Base-by-base conservation (phyloP, 345 rosid genomes). In the Abelmoschus esculentus region DNA sequence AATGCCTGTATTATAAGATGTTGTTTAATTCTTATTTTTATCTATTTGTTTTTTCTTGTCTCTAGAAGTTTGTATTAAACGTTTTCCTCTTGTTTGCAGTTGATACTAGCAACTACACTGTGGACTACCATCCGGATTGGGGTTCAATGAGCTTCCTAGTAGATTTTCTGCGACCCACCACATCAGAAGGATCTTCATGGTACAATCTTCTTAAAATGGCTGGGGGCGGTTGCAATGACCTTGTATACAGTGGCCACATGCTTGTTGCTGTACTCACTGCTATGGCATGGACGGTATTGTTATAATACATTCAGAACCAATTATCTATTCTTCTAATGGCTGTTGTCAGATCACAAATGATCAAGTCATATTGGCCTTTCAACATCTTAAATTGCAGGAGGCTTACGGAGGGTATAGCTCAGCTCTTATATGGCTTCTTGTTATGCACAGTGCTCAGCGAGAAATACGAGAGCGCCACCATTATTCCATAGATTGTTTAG, bases 181-280 rank as follows among this genome's bases (percentile, higher is more conserved):
- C 72, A 36, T 75, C 84, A 0, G 90, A 83, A 80, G 96, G 89
- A 61, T 77, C 93, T 13, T 80, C 96, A 8, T 93, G 97, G 97
- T 85, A 68, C 76, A 72, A 81, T 83, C 73, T 89, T 31, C 86
- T 93, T 67, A 91, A 82, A 84, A 86, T 83, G 83, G 98, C 98
- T 12, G 90, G 95, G 62, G 98, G 98, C 28, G 98, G 98, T 72
- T 93, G 98, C 89, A 91, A 93, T 82, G 98, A 93, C 75, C 96
- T 93, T 66, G 34, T 93, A 64, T 93, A 86, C 80, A 91, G 98
- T 69, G 98, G 97, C 57, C 97, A 93, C 84, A 89, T 91, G 98
- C 91, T 91, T 69, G 97, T 93, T 70, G 91, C 95, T 70, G 95
- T 89, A 2, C 79, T 91, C 61, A 91, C 98, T 38, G 98, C 98